Conservation (phyloP, 2,329 filamentous ascomycete genomes). For the Cryphonectria carpinicola region DNA sequence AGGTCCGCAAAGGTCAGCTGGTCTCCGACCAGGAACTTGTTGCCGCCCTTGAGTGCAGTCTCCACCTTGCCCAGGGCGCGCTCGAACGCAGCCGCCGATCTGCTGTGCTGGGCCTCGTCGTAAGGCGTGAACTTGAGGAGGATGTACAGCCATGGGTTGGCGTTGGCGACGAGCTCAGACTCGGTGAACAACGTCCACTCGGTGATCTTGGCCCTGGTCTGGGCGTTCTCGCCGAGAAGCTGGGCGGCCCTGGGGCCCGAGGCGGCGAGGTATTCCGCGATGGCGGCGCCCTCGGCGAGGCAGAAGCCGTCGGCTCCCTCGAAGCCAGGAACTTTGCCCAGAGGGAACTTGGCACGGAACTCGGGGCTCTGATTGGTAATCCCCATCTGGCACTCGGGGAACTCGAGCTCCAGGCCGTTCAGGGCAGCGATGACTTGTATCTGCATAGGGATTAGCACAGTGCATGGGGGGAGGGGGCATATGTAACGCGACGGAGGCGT, state of each 20-base stretch:
- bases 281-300: conserved; percentile 51
- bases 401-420: conserved; percentile 44
- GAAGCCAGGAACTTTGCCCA: conserved; percentile 56
- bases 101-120: conserved; percentile 35
- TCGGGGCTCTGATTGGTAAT: conserved; percentile 49
- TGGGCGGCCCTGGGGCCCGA: conserved; percentile 48
- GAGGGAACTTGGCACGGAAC: conserved; percentile 54
- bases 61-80: conserved; percentile 40
- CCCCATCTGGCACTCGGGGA: conserved; percentile 45
- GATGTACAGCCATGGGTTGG: conserved; percentile 33
- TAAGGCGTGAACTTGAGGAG: conserved; percentile 36
- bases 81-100: conserved; percentile 30
- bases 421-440: conserved; percentile 41
- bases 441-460: conserved; percentile 32
- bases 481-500: background rate
- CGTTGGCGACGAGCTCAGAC: conserved; percentile 38
- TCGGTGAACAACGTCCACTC: conserved; percentile 52
- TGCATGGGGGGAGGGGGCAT: background rate
- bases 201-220: conserved; percentile 46
- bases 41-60: conserved; percentile 37
- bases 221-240: conserved; percentile 47
- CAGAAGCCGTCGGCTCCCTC: conserved; percentile 51
- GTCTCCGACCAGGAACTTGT: conserved; percentile 44
- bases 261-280: conserved; percentile 50
- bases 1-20: conserved; percentile 44